A percentile compares a stretch with the other conserved stretches of the same genome.
Conservation (phyloP, 2,329 filamentous ascomycete species). For the Hysterium pulicare region DNA sequence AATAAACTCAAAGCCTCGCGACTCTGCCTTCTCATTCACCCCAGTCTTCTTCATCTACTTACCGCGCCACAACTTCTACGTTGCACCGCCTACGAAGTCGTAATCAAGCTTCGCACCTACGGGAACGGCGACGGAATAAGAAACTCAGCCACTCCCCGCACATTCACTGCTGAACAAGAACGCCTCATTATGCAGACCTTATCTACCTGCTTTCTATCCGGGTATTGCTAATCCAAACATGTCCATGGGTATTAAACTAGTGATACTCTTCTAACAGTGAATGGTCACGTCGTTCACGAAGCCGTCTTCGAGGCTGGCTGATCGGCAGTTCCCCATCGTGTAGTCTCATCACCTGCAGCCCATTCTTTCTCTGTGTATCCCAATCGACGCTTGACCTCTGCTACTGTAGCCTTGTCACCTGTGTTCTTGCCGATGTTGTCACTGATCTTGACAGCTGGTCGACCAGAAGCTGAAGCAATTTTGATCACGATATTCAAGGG, state of each 20-base stretch:
- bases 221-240: background rate
- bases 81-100: too few species aligned
- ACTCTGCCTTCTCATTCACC: background rate
- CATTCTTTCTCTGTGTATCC: conserved; percentile 85
- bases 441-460: conserved; percentile 86
- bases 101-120: too few species aligned
- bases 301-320: too few species aligned
- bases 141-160: too few species aligned
- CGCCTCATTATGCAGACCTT: too few species aligned
- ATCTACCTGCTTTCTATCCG: background rate
- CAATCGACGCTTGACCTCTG: conserved; percentile 77
- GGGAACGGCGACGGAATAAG: too few species aligned
- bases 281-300: too few species aligned
- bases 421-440: conserved; percentile 91
- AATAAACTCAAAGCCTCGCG: too few species aligned
- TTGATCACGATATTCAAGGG: conserved; percentile 99
- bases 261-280: too few species aligned
- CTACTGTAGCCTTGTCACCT: conserved; percentile 74
- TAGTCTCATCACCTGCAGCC: conserved; percentile 78
- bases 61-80: too few species aligned
- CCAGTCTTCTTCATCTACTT: background rate
- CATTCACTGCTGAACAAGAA: too few species aligned
- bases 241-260: background rate
- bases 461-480: conserved; percentile 77
- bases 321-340: conserved; percentile 65